phyloP scores from a whole-genome alignment of 1,284 basidiomycete genomes.

The Leccinum subrobustum region DNA sequence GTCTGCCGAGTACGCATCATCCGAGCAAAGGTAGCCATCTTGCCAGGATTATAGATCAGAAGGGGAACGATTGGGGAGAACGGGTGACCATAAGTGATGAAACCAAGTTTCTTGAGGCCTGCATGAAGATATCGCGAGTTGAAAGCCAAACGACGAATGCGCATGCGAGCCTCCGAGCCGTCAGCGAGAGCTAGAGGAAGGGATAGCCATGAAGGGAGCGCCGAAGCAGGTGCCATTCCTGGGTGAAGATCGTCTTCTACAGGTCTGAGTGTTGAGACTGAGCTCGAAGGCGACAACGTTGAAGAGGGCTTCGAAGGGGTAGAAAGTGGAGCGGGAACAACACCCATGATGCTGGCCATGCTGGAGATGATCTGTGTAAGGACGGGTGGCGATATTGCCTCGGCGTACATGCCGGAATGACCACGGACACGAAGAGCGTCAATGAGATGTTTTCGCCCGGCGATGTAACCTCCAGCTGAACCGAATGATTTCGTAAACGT shows the following conservation, averaged over 20 bases:
- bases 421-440: slow-evolving; percentile 81
- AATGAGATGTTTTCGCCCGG: slow-evolving; percentile 80
- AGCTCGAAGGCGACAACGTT: no score
- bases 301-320: no score
- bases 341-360: no score
- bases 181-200: slow-evolving; percentile 72
- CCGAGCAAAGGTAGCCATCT: slow-evolving; percentile 86
- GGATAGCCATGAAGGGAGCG: slow-evolving; percentile 69
- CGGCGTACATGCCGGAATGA: slow-evolving; percentile 86
- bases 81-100: slow-evolving; percentile 93
- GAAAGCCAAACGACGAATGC: slow-evolving; percentile 89
- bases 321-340: no score
- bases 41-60: slow-evolving; percentile 91
- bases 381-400: slow-evolving; percentile 59
- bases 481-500: slow-evolving; percentile 99
- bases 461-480: slow-evolving; percentile 94
- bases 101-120: slow-evolving; percentile 89
- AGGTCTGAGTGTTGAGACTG: no score
- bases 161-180: slow-evolving; percentile 79
- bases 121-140: slow-evolving; percentile 91
- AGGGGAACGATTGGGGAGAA: slow-evolving; percentile 94
- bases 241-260: no score
- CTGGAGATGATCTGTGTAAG: no score
- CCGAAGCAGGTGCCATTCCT: slow-evolving; percentile 50
- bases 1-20: slow-evolving; percentile 84